Conservation (phyloP, 2,329 filamentous ascomycete genomes). For the Phaeosphaeriaceae sp. region DNA sequence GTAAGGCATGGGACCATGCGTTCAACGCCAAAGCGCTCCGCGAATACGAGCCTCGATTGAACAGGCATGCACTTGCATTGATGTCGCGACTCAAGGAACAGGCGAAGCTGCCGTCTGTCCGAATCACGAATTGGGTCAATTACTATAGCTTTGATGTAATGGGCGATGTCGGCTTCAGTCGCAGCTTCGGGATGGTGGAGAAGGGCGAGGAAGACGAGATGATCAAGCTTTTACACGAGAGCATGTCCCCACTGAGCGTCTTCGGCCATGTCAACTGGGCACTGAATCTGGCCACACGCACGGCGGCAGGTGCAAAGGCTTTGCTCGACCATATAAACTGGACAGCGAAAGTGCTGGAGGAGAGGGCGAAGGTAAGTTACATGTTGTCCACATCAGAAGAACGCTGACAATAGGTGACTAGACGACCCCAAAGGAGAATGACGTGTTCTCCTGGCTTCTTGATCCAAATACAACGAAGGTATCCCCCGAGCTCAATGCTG, state of each 20-base stretch:
- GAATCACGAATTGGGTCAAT: constrained; percentile 44
- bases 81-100: constrained; percentile 33
- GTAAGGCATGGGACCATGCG: constrained; percentile 43
- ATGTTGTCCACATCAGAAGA: neutral
- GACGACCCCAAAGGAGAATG: constrained; percentile 35
- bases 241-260: constrained; percentile 26
- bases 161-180: constrained; percentile 54
- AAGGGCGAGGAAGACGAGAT: constrained; percentile 36
- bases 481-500: constrained; percentile 30
- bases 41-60: constrained; percentile 46
- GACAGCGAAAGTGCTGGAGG: constrained; percentile 29
- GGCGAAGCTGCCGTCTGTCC: constrained; percentile 21
- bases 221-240: constrained; percentile 36
- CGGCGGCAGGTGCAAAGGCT: constrained; percentile 23
- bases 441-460: constrained; percentile 35
- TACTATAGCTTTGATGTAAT: constrained; percentile 59
- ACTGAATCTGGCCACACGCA: constrained; percentile 23
- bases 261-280: constrained; percentile 33
- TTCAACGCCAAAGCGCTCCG: constrained; percentile 43
- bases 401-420: constrained; percentile 10
- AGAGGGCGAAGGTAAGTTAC: constrained; percentile 31
- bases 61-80: constrained; percentile 34
- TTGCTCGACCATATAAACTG: constrained; percentile 34
- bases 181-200: constrained; percentile 49
- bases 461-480: constrained; percentile 28